Evolutionary conservation across 1,284 basidiomycete genomes (phyloP).

Genomic region (Clitocybe nebularis): DNA sequence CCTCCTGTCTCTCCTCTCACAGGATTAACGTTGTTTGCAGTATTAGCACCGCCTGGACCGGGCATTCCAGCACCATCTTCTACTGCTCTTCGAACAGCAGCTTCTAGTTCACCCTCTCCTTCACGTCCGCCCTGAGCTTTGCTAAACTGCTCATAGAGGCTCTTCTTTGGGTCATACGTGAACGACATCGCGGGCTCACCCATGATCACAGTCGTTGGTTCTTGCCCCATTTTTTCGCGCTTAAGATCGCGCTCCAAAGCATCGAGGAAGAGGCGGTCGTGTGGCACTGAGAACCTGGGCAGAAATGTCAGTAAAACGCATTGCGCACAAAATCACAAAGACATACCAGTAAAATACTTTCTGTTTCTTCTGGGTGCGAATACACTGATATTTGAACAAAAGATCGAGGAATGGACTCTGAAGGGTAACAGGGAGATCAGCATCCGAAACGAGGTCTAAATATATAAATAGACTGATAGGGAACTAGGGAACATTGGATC

Average conservation of each 20-base stretch:
- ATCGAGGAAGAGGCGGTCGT: slow-evolving; percentile 93
- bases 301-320: no score
- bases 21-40: no score
- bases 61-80: slow-evolving; percentile 24
- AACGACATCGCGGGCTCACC: slow-evolving; percentile 81
- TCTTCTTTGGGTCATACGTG: slow-evolving; percentile 81
- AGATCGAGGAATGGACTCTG: slow-evolving; percentile 90
- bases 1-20: no score
- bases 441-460: background rate
- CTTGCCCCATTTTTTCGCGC: slow-evolving; percentile 83
- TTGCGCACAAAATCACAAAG: background rate
- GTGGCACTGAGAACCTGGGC: slow-evolving; percentile 60
- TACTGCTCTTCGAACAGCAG: slow-evolving; percentile 43
- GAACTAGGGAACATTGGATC: background rate
- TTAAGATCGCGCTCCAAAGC: slow-evolving; percentile 91
- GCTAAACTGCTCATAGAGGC: slow-evolving; percentile 84
- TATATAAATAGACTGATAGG: background rate
- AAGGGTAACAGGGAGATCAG: slow-evolving; percentile 2
- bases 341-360: slow-evolving; percentile 90
- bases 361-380: slow-evolving; percentile 94
- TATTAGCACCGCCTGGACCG: slow-evolving; percentile 7
- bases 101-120: slow-evolving; percentile 55
- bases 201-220: slow-evolving; percentile 68
- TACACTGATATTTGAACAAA: slow-evolving; percentile 92
- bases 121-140: slow-evolving; percentile 50